phyloP scores from a whole-genome alignment of 2,329 filamentous ascomycete genomes.

The Rhexocercosporidium sp. region DNA sequence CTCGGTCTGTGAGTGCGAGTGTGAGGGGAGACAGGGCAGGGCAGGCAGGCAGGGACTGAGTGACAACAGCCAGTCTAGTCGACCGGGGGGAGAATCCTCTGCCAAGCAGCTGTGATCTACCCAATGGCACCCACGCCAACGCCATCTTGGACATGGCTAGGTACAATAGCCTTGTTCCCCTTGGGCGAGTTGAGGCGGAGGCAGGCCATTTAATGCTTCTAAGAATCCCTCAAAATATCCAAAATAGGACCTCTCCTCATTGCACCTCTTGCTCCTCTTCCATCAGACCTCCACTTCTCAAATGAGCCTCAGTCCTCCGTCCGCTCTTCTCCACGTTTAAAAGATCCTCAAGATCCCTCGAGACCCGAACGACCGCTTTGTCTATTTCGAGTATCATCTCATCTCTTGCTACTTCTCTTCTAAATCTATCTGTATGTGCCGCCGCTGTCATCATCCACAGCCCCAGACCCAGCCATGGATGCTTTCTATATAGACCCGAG shows the following conservation, averaged over 20 bases:
- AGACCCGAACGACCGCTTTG: slow-evolving; percentile 23
- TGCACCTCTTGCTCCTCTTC: slow-evolving; percentile 9
- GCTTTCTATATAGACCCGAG: slow-evolving; percentile 41
- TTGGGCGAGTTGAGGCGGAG: slow-evolving; percentile 37
- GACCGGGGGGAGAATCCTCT: slow-evolving; percentile 21
- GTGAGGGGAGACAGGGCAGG: neutral
- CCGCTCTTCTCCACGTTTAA: slow-evolving; percentile 33
- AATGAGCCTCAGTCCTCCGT: slow-evolving; percentile 27
- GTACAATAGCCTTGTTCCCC: slow-evolving; percentile 38
- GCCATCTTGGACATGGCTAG: slow-evolving; percentile 18
- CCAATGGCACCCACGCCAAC: slow-evolving; percentile 20
- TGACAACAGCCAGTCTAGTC: neutral
- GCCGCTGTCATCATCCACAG: slow-evolving; percentile 40
- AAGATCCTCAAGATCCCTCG: slow-evolving; percentile 30
- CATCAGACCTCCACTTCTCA: slow-evolving; percentile 28
- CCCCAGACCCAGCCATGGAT: slow-evolving; percentile 39
- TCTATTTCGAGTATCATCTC: slow-evolving; percentile 35
- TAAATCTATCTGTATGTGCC: slow-evolving; percentile 38
- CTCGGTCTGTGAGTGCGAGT: neutral
- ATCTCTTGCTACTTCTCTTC: slow-evolving; percentile 20
- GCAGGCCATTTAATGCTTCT: slow-evolving; percentile 37
- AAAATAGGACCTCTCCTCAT: slow-evolving; percentile 40
- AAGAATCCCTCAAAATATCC: slow-evolving; percentile 36
- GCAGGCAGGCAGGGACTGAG: neutral
- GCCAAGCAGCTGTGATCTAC: slow-evolving; percentile 23